Evolutionary conservation across 768 basidiomycete species (phyloP), one percentile per base, ranked within the genome.

Genomic region (Tulasnella sp.): DNA sequence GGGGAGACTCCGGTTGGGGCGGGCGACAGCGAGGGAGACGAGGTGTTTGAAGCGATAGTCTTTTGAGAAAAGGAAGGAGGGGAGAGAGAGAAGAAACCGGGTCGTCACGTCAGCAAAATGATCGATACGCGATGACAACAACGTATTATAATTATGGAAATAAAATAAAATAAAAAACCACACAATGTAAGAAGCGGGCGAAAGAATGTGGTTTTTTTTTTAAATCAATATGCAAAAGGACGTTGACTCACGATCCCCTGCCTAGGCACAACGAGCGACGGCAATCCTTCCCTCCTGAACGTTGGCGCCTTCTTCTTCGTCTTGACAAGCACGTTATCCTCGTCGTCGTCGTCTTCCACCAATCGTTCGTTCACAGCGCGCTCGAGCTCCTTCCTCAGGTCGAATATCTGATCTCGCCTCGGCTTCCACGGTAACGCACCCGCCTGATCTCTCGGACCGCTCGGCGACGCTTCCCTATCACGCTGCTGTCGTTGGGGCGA

Each of bases 321-420:
- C n/a, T 17, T 22, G 1, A 2, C n/a, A 7, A 19, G 24, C 2
- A 27, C 48, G 46, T 31, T 27, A 17, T 8, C 48, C 11, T 50
- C 31, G 25, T 31, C 57, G 31, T 49, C 56, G 17, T 58, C 56
- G 34, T 38, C 34, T 38, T 38, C 34, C 19, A 25, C 49, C 21
- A 49, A 51, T 11, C 27, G 21, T n/a, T 48, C 46, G n/a, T 48
- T 48, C 7, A 59, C 57, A 27, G 42, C 57, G n/a, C 49, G 29
- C 57, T 59, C 57, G 8, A 59, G 27, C 48, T 50, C 48, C 30
- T 21, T 24, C 22, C 57, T 30, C 42, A 59, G 17, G 4, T 59
- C 57, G 15, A 46, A 44, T 46, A 59, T 59, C 49, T 56, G 54
- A 8, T 42, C 7, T 7, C 25, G 5, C 34, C 34, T 38, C 34